Conservation (phyloP, 768 basidiomycete genomes). For the Kockovaella imperatae region DNA sequence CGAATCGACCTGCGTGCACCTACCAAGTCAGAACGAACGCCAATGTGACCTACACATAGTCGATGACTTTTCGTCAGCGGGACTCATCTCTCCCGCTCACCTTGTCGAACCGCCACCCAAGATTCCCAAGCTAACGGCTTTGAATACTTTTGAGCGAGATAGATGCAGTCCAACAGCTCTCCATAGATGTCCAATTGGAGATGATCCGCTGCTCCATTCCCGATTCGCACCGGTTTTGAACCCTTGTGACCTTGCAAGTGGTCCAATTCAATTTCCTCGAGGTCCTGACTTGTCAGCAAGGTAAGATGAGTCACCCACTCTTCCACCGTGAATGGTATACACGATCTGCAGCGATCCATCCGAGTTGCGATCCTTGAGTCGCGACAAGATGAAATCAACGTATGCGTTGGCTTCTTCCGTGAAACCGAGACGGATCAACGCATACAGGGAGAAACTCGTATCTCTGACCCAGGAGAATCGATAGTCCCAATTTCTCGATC, state of each 20-base stretch:
- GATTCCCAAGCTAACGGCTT: constrained; percentile 52
- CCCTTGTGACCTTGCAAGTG: constrained; percentile 65
- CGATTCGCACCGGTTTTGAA: constrained; percentile 54
- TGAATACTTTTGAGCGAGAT: constrained; percentile 75
- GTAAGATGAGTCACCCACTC: constrained; percentile 9
- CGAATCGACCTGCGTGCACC: constrained; percentile 61
- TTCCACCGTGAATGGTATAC: constrained; percentile 81
- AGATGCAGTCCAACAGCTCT: constrained; percentile 89
- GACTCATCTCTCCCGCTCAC: too few species aligned
- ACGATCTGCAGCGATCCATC: constrained; percentile 85
- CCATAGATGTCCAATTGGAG: constrained; percentile 94
- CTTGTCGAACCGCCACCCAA: constrained; percentile 46
- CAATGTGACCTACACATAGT: too few species aligned
- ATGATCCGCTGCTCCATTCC: constrained; percentile 93
- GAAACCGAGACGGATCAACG: constrained; percentile 84
- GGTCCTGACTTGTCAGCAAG: constrained; percentile 47
- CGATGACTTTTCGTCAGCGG: too few species aligned
- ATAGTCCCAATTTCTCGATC: constrained; percentile 66
- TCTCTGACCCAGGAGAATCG: constrained; percentile 65
- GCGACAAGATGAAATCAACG: constrained; percentile 83
- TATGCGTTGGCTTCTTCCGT: constrained; percentile 74
- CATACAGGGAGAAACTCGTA: constrained; percentile 90
- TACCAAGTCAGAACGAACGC: too few species aligned
- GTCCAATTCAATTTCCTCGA: constrained; percentile 71
- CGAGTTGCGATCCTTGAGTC: constrained; percentile 61